These are phyloP conservation scores for Lasiosphaeriaceae sp. DNA, from an alignment of 495 filamentous ascomycete species.

Conservation along the genomic window DNA sequence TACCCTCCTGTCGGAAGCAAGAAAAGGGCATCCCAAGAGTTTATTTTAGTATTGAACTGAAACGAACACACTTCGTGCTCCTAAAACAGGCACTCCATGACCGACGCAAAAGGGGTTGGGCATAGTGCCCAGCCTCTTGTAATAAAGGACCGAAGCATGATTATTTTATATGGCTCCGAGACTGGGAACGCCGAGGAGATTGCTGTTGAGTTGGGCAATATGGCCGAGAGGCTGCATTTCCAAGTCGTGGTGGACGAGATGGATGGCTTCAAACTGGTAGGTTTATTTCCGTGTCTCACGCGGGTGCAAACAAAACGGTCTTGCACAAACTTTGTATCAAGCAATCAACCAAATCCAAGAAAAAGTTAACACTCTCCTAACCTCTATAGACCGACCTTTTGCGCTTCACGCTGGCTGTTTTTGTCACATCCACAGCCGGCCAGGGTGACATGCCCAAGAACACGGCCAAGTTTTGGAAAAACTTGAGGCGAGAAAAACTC, in stretches of 20 bases:
- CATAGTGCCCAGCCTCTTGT: constrained; percentile 7
- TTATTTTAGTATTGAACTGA: too few species aligned
- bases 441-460: constrained; percentile 91
- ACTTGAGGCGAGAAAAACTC: constrained; percentile 72
- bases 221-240: constrained; percentile 73
- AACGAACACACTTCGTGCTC: too few species aligned
- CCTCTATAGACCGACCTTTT: constrained; percentile 39
- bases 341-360: too few species aligned
- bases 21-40: too few species aligned
- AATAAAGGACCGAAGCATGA: constrained; percentile 52
- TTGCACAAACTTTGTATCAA: constrained; percentile 7
- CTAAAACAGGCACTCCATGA: too few species aligned
- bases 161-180: constrained; percentile 90
- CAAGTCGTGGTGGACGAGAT: constrained; percentile 67
- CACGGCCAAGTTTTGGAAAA: constrained; percentile 76
- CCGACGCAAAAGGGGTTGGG: neutral
- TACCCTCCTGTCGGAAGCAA: too few species aligned
- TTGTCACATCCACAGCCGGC: constrained; percentile 86
- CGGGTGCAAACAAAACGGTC: constrained; percentile 10
- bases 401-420: constrained; percentile 61
- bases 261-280: constrained; percentile 70
- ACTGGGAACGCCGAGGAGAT: constrained; percentile 90
- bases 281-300: constrained; percentile 26
- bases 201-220: constrained; percentile 73
- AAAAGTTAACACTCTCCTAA: neutral